A percentile compares a stretch with the other conserved stretches of the same genome.
phyloP scores from a whole-genome alignment of 495 filamentous ascomycete species.

The Aspergillus incahuasiensis region DNA sequence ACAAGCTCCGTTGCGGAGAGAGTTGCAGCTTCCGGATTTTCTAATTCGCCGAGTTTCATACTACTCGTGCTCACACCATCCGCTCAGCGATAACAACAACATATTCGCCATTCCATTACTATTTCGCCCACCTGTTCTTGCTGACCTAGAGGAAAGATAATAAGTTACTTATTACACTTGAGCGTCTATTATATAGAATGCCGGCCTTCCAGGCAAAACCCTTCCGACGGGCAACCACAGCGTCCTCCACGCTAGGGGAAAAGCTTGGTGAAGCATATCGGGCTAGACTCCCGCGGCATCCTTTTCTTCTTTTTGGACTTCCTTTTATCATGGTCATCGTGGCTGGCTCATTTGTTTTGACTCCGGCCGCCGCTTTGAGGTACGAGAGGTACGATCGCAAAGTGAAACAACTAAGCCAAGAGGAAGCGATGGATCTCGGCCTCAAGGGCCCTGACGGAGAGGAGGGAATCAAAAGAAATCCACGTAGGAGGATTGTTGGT shows the following conservation, averaged over 20 bases:
- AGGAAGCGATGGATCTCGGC: constrained; percentile 72
- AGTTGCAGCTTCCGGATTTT: constrained; percentile 12
- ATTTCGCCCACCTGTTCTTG: not conserved
- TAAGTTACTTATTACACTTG: too few species aligned
- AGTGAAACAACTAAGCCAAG: constrained; percentile 71
- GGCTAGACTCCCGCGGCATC: constrained; percentile 59
- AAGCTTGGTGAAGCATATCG: constrained; percentile 77
- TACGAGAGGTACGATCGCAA: constrained; percentile 91
- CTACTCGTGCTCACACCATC: not conserved
- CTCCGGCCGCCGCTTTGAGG: constrained; percentile 84
- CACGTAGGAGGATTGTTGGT: constrained; percentile 45
- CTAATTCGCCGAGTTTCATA: constrained; percentile 10
- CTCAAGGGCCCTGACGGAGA: constrained; percentile 50
- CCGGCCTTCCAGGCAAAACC: constrained; percentile 68
- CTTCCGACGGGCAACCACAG: constrained; percentile 50
- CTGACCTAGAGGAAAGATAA: too few species aligned
- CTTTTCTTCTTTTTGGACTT: constrained; percentile 92
- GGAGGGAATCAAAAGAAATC: constrained; percentile 44
- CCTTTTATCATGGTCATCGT: constrained; percentile 90
- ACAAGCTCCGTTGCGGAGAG: constrained; percentile 10
- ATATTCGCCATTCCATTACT: too few species aligned
- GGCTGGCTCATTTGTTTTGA: constrained; percentile 90
- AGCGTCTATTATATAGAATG: too few species aligned
- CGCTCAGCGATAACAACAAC: too few species aligned
- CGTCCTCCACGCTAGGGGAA: constrained; percentile 49